Conservation (phyloP, 164 flowering plant species). For the Vitis rotundifolia region DNA sequence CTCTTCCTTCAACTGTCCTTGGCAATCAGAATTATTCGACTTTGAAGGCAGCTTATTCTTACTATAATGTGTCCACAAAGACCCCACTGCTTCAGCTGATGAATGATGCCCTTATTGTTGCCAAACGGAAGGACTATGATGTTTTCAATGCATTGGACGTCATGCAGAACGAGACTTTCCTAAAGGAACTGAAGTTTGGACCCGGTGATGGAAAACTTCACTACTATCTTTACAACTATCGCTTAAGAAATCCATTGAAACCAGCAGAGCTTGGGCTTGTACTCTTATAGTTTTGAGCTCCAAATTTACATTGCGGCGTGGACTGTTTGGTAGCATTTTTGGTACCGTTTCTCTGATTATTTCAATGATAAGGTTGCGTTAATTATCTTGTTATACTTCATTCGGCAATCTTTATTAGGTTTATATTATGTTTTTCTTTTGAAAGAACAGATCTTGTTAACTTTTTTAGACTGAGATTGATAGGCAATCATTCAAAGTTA, state of each 20-base stretch:
- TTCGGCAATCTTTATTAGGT: no score
- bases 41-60: conserved; percentile 60
- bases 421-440: no score
- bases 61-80: conserved; percentile 46
- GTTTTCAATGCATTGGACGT: conserved; percentile 61
- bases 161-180: conserved; percentile 50
- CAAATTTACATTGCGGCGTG: no score
- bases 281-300: no score
- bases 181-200: conserved; percentile 58
- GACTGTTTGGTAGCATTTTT: no score
- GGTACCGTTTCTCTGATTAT: no score
- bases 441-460: no score
- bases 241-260: conserved; percentile 37
- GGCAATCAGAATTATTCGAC: conserved; percentile 47
- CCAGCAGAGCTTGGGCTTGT: conserved; percentile 53
- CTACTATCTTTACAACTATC: conserved; percentile 56
- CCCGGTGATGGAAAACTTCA: conserved; percentile 64
- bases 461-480: no score
- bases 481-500: no score
- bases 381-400: no score
- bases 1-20: conserved; percentile 55
- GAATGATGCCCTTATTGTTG: conserved; percentile 58
- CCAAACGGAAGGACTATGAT: conserved; percentile 47
- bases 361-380: no score
- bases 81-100: conserved; percentile 61